A percentile compares a stretch with the other conserved stretches of the same genome.
These are phyloP conservation scores for Sonneratia caseolaris DNA, from an alignment of 345 rosid genomes.

Conservation along the genomic window DNA sequence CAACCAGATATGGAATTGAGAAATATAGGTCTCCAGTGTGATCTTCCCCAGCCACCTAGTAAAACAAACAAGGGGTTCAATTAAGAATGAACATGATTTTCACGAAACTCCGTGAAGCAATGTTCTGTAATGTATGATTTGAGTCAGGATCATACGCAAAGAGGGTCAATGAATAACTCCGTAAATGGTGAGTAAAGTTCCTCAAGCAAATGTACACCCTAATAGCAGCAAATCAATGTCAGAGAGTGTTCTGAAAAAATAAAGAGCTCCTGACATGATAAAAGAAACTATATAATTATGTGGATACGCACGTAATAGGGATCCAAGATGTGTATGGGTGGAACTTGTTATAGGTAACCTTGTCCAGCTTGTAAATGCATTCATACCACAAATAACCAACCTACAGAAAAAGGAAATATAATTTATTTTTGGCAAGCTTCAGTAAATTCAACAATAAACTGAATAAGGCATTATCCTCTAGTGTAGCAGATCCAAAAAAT, in stretches of 20 bases:
- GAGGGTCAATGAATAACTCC: constrained; percentile 65
- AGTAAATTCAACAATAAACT: neutral
- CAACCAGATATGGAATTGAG: constrained; percentile 96
- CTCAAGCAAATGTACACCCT: constrained; percentile 90
- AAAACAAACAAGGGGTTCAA: constrained; percentile 9
- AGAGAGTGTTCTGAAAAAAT: neutral
- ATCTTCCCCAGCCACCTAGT: constrained; percentile 93
- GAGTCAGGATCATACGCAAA: constrained; percentile 47
- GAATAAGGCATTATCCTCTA: neutral
- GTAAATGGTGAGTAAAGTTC: constrained; percentile 77
- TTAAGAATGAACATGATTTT: constrained; percentile 10
- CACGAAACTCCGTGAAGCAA: neutral
- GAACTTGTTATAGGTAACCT: constrained; percentile 77
- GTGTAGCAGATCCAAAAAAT: no score
- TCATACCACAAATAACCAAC: constrained; percentile 96
- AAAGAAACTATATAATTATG: neutral
- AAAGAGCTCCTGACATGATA: neutral
- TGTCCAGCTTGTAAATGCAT: constrained; percentile 82
- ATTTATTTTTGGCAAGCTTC: neutral
- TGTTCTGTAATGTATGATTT: neutral
- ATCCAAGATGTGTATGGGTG: constrained; percentile 99
- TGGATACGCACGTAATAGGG: constrained; percentile 71
- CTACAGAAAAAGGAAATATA: constrained; percentile 19
- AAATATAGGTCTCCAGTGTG: constrained; percentile 88
- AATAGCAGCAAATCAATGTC: constrained; percentile 8